Evolutionary conservation across 2,329 filamentous ascomycete genomes (phyloP).

Genomic region (Byssochlamys sp.): DNA sequence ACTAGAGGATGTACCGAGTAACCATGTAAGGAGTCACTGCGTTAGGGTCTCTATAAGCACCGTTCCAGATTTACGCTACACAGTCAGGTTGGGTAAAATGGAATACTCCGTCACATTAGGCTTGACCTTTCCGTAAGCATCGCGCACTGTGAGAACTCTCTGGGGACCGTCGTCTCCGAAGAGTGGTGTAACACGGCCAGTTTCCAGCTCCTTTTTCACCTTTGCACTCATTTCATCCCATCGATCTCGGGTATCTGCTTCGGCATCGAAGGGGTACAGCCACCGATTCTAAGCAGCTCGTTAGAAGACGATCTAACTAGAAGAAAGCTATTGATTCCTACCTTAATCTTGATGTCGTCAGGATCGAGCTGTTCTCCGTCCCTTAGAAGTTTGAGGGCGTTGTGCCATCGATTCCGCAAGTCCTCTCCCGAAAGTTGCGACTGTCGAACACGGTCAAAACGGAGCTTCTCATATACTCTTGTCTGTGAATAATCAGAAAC

Average conservation of each 20-base stretch:
- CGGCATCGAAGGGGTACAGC: conserved; percentile 40
- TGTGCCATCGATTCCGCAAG: conserved; percentile 16
- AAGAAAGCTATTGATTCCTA: conserved; percentile 2
- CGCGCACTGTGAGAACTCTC: conserved; percentile 6
- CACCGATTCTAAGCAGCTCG: conserved; percentile 31
- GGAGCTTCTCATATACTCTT: conserved; percentile 15
- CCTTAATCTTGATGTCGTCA: conserved; percentile 37
- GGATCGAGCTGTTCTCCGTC: conserved; percentile 33
- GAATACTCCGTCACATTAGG: neutral
- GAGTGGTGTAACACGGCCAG: conserved; percentile 31
- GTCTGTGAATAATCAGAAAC: conserved; percentile 2
- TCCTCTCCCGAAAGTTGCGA: conserved; percentile 15
- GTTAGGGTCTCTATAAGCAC: no score
- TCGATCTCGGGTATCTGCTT: conserved; percentile 34
- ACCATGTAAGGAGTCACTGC: no score
- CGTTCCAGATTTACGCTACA: neutral
- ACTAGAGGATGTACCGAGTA: no score
- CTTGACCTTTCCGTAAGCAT: conserved; percentile 7
- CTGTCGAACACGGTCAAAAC: conserved; percentile 15
- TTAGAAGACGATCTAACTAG: neutral
- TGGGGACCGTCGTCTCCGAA: conserved; percentile 11
- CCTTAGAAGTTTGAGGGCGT: conserved; percentile 8
- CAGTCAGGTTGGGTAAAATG: neutral
- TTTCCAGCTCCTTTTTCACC: conserved; percentile 28
- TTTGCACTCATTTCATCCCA: conserved; percentile 34